Percentiles rank a stretch among this genome's conserved stretches.
Evolutionary conservation across 805 yeast species (phyloP).

Genomic region (Saturnispora kantuleensis): DNA sequence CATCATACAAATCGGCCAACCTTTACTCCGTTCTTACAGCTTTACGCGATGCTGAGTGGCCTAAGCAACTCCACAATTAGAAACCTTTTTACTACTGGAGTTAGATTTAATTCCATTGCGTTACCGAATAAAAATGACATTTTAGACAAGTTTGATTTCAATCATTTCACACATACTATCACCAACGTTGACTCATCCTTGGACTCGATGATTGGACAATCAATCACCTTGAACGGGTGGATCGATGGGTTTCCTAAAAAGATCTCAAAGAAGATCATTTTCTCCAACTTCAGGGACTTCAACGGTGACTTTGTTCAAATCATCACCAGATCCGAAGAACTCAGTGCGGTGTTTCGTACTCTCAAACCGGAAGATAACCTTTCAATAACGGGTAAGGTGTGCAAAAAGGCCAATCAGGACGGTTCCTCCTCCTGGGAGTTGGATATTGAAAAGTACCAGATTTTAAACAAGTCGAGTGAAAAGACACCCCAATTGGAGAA

Average conservation of each 20-base stretch:
- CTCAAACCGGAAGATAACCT: constrained; percentile 70
- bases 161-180: constrained; percentile 22
- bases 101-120: neutral
- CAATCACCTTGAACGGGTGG: constrained; percentile 71
- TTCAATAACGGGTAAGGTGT: constrained; percentile 46
- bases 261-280: constrained; percentile 52
- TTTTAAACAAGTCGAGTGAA: constrained; percentile 52
- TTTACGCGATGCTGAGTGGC: neutral
- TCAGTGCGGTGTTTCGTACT: constrained; percentile 31
- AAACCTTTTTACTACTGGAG: neutral
- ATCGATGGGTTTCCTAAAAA: constrained; percentile 64
- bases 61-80: neutral
- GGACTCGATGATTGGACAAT: constrained; percentile 9
- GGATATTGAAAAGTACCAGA: constrained; percentile 37
- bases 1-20: too few relatives aligned
- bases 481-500: constrained; percentile 58
- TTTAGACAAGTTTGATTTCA: constrained; percentile 22
- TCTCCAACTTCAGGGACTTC: constrained; percentile 67
- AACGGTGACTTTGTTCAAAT: constrained; percentile 61
- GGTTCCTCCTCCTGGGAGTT: constrained; percentile 42
- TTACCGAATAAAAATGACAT: constrained; percentile 18
- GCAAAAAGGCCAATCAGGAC: constrained; percentile 22
- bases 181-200: constrained; percentile 12
- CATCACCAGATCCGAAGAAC: constrained; percentile 30
- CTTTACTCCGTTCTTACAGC: too few relatives aligned